Percentiles rank a stretch among this genome's conserved stretches.
phyloP scores from a whole-genome alignment of 139 green algal species.

The Asterochloris sp. region DNA sequence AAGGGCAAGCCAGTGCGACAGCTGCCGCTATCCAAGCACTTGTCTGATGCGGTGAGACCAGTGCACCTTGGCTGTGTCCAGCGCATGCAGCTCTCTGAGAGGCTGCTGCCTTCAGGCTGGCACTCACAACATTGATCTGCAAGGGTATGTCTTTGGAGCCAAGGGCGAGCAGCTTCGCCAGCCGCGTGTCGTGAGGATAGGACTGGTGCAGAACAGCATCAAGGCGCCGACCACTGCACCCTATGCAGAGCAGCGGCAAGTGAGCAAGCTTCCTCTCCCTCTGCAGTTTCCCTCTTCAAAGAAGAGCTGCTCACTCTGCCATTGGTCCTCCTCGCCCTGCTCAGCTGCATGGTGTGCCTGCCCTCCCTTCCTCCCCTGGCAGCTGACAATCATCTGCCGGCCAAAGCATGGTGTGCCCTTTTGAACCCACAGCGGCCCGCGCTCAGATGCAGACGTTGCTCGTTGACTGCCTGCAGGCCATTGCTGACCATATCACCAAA shows the following conservation, averaged over 20 bases:
- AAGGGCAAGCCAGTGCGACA: constrained; percentile 46
- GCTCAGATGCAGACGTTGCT: background rate
- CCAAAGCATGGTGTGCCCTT: no score
- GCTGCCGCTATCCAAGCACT: constrained; percentile 24
- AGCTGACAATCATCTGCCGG: no score
- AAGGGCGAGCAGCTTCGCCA: constrained; percentile 73
- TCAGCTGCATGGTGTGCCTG: no score
- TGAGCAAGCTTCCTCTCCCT: background rate
- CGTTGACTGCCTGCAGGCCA: constrained; percentile 34
- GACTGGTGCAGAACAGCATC: constrained; percentile 86
- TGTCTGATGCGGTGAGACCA: background rate
- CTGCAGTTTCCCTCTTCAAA: no score
- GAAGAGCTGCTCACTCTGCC: no score
- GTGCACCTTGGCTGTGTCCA: no score
- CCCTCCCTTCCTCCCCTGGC: no score
- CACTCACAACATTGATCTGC: constrained; percentile 57
- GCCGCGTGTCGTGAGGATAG: constrained; percentile 75
- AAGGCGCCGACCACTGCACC: constrained; percentile 73
- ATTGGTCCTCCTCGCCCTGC: no score
- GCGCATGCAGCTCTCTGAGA: no score
- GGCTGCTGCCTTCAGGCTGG: no score
- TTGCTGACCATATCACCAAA: constrained; percentile 58
- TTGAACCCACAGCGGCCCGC: background rate
- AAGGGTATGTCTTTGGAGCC: constrained; percentile 75
- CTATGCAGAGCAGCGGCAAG: constrained; percentile 71